Evolutionary conservation across 805 yeast species (phyloP), one percentile per base, ranked within the genome.

Genomic region (Scheffersomyces lignosus): DNA sequence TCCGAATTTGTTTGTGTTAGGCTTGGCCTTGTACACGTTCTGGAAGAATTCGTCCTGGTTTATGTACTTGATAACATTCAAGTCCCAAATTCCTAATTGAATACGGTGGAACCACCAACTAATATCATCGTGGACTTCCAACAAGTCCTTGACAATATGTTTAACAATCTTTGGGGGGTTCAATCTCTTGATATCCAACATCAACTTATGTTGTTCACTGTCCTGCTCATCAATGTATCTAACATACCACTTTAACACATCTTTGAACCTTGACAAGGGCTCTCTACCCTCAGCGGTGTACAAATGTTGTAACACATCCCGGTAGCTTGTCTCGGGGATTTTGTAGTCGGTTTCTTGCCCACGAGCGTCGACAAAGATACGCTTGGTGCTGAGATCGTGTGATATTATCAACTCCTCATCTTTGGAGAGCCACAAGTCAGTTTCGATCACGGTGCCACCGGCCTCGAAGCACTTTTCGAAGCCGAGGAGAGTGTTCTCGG

Each of bases 71-170:
- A 66, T 41, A 34, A 64, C 57, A 24, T 59, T 53, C 37, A 69
- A 49, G 41, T 63, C 62, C 75, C 75, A 69, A 15, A 68, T 45
- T 4, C 73, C 75, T 36, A 66, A 53, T 41, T 63, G 68, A 18
- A 69, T 44, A 16, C 60, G 56, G 17, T 59, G 56, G 20, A 50
- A 56, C 75, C 73, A 69, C 61, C 63, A 69, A 14, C 47, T 31
- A 12, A 67, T 45, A 33, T 67, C 66, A 18, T 45, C 36, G 13
- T 55, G 46, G 9, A 59, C 62, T 3, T 44, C 38, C 13, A 62
- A 33, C 31, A 66, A 41, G 30, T 64, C 70, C 26, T 53, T 34
- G 17, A 69, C 41, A 5, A 68, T 39, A 30, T 46, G 48, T 39
- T 56, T 58, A 34, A 62, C 37, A 1, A 69, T 33, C 30, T 48